Conservation (phyloP, 176 grass and related monocot species). For the Saccharum spontaneum region DNA sequence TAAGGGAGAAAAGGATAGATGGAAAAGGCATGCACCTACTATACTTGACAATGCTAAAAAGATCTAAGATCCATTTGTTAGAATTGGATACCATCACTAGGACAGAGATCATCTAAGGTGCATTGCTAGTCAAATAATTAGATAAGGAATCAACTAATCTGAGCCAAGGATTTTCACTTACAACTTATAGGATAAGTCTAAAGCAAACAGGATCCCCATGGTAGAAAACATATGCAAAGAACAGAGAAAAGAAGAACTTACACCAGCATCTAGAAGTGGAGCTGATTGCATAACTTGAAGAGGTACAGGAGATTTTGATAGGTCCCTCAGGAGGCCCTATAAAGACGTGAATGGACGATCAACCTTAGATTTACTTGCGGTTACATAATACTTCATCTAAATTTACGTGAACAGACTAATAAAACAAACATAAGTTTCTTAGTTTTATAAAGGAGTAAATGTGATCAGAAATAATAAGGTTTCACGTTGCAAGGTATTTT, state of each 20-base stretch:
- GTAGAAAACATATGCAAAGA: constrained; percentile 24
- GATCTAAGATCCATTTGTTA: background rate
- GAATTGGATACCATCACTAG: background rate
- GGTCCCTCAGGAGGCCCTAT: constrained; percentile 86
- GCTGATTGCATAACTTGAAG: constrained; percentile 47
- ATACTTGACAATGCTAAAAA: background rate
- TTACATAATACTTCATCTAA: background rate
- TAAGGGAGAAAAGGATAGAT: background rate
- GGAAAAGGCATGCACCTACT: background rate
- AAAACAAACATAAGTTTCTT: background rate
- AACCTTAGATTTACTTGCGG: background rate
- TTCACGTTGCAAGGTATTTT: background rate
- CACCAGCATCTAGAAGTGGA: constrained; percentile 45
- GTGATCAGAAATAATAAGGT: background rate
- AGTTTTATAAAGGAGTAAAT: background rate
- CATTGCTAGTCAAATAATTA: constrained; percentile 11
- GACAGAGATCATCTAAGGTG: background rate
- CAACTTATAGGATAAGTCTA: constrained; percentile 6
- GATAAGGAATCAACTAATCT: constrained; percentile 1
- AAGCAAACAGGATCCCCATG: background rate
- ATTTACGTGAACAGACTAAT: background rate
- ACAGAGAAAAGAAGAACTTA: constrained; percentile 48
- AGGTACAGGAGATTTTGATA: constrained; percentile 59
- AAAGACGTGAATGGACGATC: constrained; percentile 17
- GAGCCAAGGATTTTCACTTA: background rate